These are phyloP conservation scores for Phytopythium sindhum DNA, from an alignment of 352 stramenopile genomes.

Conservation along the genomic window DNA sequence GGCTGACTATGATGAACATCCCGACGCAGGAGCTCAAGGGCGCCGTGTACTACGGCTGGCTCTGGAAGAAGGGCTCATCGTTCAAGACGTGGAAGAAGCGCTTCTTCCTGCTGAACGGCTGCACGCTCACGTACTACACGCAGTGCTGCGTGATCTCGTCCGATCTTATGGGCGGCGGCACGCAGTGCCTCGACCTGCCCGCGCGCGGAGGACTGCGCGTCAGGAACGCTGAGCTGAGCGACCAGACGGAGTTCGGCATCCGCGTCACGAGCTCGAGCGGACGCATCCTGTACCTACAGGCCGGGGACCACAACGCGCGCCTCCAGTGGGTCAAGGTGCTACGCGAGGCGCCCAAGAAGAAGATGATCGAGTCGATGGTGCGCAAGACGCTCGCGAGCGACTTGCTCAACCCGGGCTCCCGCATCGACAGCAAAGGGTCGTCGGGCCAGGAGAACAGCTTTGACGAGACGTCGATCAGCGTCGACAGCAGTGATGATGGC, in stretches of 20 bases:
- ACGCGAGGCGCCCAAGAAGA: slow-evolving; percentile 34
- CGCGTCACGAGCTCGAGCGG: slow-evolving; percentile 60
- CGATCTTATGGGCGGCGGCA: slow-evolving; percentile 43
- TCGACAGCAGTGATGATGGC: slow-evolving; percentile 41
- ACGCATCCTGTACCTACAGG: slow-evolving; percentile 54
- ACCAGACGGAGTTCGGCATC: slow-evolving; percentile 55
- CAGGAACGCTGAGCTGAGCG: slow-evolving; percentile 30
- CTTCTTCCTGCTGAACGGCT: slow-evolving; percentile 69
- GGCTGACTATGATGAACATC: slow-evolving; percentile 63
- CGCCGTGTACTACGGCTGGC: slow-evolving; percentile 66
- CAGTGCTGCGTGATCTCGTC: slow-evolving; percentile 66
- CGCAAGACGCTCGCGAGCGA: slow-evolving; percentile 46
- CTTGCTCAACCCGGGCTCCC: slow-evolving; percentile 16
- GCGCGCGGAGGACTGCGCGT: slow-evolving; percentile 56
- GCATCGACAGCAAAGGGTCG: not conserved
- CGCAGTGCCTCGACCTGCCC: slow-evolving; percentile 55
- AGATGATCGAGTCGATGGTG: slow-evolving; percentile 22
- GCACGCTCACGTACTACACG: slow-evolving; percentile 66
- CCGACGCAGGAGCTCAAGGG: slow-evolving; percentile 55
- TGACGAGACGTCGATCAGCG: slow-evolving; percentile 34
- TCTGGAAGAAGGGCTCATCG: slow-evolving; percentile 69
- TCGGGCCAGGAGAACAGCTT: slow-evolving; percentile 5
- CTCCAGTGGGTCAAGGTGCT: slow-evolving; percentile 58
- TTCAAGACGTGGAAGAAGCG: slow-evolving; percentile 84
- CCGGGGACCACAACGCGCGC: slow-evolving; percentile 40